Base-by-base conservation (phyloP, 2,329 filamentous ascomycete genomes). In the Cercospora zeae-maydis region DNA sequence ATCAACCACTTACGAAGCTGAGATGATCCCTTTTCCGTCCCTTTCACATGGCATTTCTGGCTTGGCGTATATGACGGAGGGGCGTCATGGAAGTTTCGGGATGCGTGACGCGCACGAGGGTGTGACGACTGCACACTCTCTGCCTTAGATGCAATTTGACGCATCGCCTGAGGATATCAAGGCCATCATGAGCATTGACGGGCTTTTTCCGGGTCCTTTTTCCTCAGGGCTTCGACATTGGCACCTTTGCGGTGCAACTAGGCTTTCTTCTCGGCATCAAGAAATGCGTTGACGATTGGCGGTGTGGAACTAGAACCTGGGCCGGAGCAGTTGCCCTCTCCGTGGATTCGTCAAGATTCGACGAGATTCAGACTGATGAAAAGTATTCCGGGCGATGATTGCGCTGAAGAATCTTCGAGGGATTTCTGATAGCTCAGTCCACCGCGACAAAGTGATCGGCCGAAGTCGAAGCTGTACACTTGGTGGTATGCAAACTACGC, bases 21-120 rank as follows among this genome's bases (percentile, higher is more conserved):
- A 42, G 24, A 34, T 19, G 24, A 31, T 11, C 24, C 33, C 36
- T 27, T 31, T 19, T 49, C 27, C 42, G 3, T 27, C 42, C 2
- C 21, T 27, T 49, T 27, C 42, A 49, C 39, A 49, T 49, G 42
- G 42, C 21, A 49, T 49, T 24, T 24, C 24, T 13, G 21, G 24
- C 14, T n/a, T 13, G 21, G 24, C 13, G 13, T 30, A 21, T 14
- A 7, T 30, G 42, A 27, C 8, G 42, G 42, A 49, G 42, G 9
- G 31, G 42, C 42, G 21, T 49, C 21, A 49, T 49, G 24, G 24
- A 27, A 21, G 42, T 49, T 49, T 49, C 42, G 21, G 42, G 42
- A 14, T 27, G 42, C 42, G 42, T 49, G 21, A 30, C 42, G 5
- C 11, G 42, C 24, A 27, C 42, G 6, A 49, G 42, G 2, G 24